Evolutionary conservation across 2,329 filamentous ascomycete genomes (phyloP).

Genomic region (Fusarium coffeatum): DNA sequence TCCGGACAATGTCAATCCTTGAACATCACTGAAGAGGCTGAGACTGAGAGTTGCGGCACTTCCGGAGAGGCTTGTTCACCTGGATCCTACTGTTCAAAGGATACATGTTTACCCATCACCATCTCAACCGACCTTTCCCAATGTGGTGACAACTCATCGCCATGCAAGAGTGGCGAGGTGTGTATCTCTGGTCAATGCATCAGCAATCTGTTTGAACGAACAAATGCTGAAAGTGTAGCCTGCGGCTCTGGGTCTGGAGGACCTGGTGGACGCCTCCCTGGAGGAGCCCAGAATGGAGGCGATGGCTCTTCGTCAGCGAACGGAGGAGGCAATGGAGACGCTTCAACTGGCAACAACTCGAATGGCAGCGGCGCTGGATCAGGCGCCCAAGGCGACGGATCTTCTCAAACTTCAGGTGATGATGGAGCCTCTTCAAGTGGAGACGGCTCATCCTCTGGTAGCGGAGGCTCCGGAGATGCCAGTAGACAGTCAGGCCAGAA

Average conservation of each 20-base stretch:
- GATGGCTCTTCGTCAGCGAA: background rate
- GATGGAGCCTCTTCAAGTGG: background rate
- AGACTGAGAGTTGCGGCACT: constrained; percentile 8
- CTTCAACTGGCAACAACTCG: background rate
- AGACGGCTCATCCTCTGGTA: background rate
- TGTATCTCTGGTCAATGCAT: constrained; percentile 29
- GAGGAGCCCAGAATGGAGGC: background rate
- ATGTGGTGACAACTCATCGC: constrained; percentile 8
- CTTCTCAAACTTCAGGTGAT: background rate
- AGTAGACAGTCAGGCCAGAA: background rate
- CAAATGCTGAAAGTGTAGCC: background rate
- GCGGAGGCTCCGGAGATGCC: background rate
- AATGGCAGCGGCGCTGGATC: background rate
- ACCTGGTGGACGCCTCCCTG: constrained; percentile 26
- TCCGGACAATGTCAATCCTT: constrained; percentile 20
- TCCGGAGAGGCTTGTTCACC: constrained; percentile 6
- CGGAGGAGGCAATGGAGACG: background rate
- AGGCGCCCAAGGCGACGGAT: background rate
- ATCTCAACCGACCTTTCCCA: constrained; percentile 25
- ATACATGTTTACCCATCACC: constrained; percentile 11
- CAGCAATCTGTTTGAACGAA: constrained; percentile 12
- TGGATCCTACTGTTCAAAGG: constrained; percentile 21
- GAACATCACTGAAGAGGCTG: constrained; percentile 6
- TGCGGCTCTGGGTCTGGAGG: constrained; percentile 22
- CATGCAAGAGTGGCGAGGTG: constrained; percentile 17